Conservation (phyloP, 352 stramenopile species). For the Vaucheria bursata region DNA sequence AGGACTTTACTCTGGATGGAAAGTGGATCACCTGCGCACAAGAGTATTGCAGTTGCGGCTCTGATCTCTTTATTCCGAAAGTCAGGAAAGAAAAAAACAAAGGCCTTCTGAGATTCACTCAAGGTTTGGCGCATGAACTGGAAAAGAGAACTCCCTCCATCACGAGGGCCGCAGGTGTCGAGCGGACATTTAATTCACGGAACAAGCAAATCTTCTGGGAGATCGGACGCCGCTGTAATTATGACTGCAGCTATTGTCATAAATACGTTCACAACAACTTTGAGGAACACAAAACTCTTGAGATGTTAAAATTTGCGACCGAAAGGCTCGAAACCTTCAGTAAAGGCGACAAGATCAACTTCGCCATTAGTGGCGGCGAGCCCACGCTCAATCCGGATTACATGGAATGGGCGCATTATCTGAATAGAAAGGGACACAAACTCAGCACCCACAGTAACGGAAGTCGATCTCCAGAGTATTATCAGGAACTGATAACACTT, state of each 20-base stretch:
- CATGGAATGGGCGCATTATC: neutral
- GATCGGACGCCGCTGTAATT: neutral
- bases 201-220: neutral
- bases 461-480: neutral
- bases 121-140: neutral
- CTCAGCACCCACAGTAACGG: neutral
- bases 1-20: neutral
- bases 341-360: neutral
- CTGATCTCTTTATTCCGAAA: constrained; percentile 3
- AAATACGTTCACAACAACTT: neutral
- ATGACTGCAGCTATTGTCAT: neutral
- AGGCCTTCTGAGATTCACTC: neutral
- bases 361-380: neutral
- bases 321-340: neutral
- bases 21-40: neutral
- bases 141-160: neutral
- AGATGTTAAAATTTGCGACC: neutral
- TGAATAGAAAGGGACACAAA: neutral
- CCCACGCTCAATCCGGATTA: neutral
- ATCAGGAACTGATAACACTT: neutral
- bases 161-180: neutral
- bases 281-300: neutral
- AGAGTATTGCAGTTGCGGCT: neutral
- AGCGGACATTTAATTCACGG: neutral
- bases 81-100: neutral